Evolutionary conservation across 192 early-diverging fungal species (phyloP), one percentile per base, ranked within the genome.

Genomic region (Mortierella claussenii): DNA sequence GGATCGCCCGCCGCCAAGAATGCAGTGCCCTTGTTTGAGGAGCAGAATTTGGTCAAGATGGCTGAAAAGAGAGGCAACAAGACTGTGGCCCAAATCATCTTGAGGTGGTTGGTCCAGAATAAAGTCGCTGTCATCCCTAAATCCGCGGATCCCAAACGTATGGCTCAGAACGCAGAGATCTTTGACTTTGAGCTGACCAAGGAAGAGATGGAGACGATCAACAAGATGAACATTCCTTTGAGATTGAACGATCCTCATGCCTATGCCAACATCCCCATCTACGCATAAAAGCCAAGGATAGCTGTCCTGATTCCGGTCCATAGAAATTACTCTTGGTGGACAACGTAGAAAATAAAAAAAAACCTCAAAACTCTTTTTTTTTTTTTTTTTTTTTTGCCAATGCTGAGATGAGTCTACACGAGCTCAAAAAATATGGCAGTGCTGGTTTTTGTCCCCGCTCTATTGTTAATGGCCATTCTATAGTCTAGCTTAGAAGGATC

Each of bases 51-150:
- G n/a, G 31, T 32, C 48, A 61, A 82, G 45, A 81, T 93, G 50
- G 89, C 91, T 7, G 13, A 40, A 10, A 58, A 76, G 24, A 65
- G 69, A 32, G 80, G 88, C 53, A 62, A 70, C 4, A 85, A 83
- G 59, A 80, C 89, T 3, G 30, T 81, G 13, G 91, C 86, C 40
- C 92, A 93, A 74, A 78, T 89, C 34, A 60, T 90, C 9, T 36
- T 93, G 23, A 79, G 81, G 15, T 93, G 92, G 92, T 80, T 82
- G 52, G 49, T 91, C 49, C 81, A 92, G 68, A 81, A 87, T 51
- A 82, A 87, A 28, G 79, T 87, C 50, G 81, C 82, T 17, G 89
- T 91, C 34, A 86, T 93, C 65, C 92, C 92, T 46, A 93, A 93
- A 79, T 87, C 86, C 31, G 69, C 78, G 12, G 80, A 87, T 36